Conservation (phyloP, 78 protist genomes). For the Chrysochromulina parva region DNA sequence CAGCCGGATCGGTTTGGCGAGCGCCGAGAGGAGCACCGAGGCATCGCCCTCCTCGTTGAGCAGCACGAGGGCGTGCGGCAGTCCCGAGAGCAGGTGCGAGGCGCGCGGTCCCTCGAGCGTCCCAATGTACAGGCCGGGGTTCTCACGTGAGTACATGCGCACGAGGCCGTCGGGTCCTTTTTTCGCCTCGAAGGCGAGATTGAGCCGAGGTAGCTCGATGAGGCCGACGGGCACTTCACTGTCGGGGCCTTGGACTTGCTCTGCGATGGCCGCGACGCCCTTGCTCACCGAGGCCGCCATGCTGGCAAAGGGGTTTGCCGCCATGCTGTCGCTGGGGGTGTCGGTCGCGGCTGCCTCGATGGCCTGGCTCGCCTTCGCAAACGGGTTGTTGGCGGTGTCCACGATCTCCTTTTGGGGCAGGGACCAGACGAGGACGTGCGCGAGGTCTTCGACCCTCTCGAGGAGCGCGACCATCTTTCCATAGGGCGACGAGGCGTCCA, state of each 20-base stretch:
- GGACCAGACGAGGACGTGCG: constrained; percentile 17
- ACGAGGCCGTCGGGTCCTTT: too few relatives aligned
- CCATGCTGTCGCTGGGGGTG: too few relatives aligned
- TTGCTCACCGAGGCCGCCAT: too few relatives aligned
- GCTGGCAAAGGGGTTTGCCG: too few relatives aligned
- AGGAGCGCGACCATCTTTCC: neutral
- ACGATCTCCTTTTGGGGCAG: too few relatives aligned
- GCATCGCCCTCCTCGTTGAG: neutral
- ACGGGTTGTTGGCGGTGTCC: too few relatives aligned
- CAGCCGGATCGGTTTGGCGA: neutral
- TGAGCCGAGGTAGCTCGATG: constrained; percentile 15
- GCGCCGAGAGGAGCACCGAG: neutral
- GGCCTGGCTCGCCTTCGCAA: too few relatives aligned
- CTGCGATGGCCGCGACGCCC: too few relatives aligned
- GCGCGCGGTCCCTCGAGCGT: neutral
- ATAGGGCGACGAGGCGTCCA: neutral
- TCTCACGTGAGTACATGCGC: neutral
- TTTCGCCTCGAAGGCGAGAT: neutral
- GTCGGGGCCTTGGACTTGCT: too few relatives aligned
- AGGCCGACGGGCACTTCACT: neutral
- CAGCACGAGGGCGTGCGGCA: constrained; percentile 4
- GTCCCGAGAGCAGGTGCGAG: neutral
- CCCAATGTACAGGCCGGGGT: neutral
- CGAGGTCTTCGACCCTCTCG: neutral
- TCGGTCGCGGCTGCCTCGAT: too few relatives aligned